Conservation (phyloP, 768 basidiomycete genomes). For the Phylloporus sp. region DNA sequence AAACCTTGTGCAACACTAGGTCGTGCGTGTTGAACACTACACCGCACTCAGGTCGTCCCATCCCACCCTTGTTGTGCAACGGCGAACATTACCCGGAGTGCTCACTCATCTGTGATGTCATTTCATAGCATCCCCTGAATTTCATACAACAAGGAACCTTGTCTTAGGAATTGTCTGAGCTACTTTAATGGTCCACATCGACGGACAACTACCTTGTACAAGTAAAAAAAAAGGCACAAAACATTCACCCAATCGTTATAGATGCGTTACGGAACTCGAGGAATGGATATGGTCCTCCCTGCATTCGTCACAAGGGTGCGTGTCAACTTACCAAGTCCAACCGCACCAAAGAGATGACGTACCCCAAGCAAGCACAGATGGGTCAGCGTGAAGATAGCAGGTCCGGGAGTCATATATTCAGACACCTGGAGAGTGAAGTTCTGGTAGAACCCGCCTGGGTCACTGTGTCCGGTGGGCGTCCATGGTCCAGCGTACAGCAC, state of each 20-base stretch:
- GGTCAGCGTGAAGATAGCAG: conserved; percentile 28
- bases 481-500: conserved; percentile 30
- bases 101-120: too few species aligned
- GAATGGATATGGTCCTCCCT: conserved; percentile 24
- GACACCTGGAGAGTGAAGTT: conserved; percentile 24
- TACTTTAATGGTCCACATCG: too few species aligned
- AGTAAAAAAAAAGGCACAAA: too few species aligned
- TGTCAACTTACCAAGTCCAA: not conserved
- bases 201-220: too few species aligned
- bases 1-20: too few species aligned
- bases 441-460: conserved; percentile 23
- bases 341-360: not conserved
- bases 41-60: too few species aligned
- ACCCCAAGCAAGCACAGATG: conserved; percentile 31
- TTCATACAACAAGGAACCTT: not conserved
- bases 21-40: too few species aligned
- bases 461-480: conserved; percentile 18
- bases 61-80: too few species aligned
- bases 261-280: conserved; percentile 27
- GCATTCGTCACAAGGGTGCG: not conserved
- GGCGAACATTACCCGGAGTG: too few species aligned
- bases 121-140: too few species aligned
- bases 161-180: too few species aligned
- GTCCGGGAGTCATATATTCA: conserved; percentile 5
- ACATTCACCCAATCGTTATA: conserved; percentile 20